These are phyloP conservation scores for Petunia axillaris DNA, from an alignment of 257 asterid species.

Conservation along the genomic window DNA sequence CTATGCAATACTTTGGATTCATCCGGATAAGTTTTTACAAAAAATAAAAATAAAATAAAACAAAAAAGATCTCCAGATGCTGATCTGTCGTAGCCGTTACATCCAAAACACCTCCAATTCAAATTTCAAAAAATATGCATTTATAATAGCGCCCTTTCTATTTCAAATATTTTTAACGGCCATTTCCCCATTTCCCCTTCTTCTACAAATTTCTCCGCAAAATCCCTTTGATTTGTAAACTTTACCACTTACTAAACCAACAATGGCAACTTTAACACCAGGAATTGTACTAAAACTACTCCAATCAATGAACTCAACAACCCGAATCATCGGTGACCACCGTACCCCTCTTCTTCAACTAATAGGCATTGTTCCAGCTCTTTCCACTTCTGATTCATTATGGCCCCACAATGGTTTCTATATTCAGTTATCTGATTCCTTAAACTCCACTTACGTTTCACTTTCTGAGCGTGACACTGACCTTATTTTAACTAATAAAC, in stretches of 20 bases:
- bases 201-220: not conserved
- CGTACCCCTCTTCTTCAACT: slow-evolving; percentile 94
- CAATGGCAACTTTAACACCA: slow-evolving; percentile 84
- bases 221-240: no score
- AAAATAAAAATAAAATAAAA: not conserved
- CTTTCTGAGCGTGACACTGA: slow-evolving; percentile 85
- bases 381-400: slow-evolving; percentile 70
- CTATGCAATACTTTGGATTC: no score
- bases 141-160: slow-evolving; percentile 11
- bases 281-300: slow-evolving; percentile 90
- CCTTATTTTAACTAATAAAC: slow-evolving; percentile 76
- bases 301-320: slow-evolving; percentile 76
- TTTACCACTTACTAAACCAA: not conserved
- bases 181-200: slow-evolving; percentile 20
- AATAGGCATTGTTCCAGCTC: slow-evolving; percentile 85
- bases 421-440: slow-evolving; percentile 90
- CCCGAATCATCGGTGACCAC: slow-evolving; percentile 93
- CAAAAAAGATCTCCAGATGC: no score
- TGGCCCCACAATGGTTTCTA: slow-evolving; percentile 87
- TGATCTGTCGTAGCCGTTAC: no score
- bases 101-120: not conserved
- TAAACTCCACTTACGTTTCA: slow-evolving; percentile 86
- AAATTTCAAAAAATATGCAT: not conserved
- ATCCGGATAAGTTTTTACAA: not conserved
- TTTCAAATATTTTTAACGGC: slow-evolving; percentile 20